phyloP scores from a whole-genome alignment of 2,329 filamentous ascomycete genomes.

The Grosmannia serpens region DNA sequence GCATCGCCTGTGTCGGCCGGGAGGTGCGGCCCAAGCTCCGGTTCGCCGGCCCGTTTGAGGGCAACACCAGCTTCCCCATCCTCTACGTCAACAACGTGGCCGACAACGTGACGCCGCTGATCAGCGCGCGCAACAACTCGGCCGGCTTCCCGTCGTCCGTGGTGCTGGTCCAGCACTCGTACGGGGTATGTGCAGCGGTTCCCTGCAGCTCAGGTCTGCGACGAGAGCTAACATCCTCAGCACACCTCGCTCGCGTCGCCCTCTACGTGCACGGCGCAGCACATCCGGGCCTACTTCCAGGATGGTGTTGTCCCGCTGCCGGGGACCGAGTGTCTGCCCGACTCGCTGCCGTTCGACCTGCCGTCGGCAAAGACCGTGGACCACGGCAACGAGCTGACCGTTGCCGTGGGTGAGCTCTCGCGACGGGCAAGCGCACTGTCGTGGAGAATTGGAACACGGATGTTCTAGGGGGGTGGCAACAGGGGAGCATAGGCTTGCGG shows the following conservation, averaged over 20 bases:
- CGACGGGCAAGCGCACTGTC: not conserved
- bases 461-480: not conserved
- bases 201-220: not conserved
- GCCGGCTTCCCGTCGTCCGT: conserved; percentile 22
- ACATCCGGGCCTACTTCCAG: conserved; percentile 33
- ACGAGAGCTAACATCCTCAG: conserved; percentile 11
- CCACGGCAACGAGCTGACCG: not conserved
- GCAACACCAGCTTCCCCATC: conserved; percentile 27
- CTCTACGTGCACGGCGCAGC: conserved; percentile 30
- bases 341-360: conserved; percentile 9
- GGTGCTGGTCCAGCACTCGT: conserved; percentile 37
- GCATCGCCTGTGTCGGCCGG: conserved; percentile 28
- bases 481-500: too few species aligned
- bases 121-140: conserved; percentile 20
- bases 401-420: conserved; percentile 1
- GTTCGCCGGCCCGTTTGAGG: conserved; percentile 20
- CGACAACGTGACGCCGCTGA: conserved; percentile 34
- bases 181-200: conserved; percentile 26
- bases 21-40: conserved; percentile 25
- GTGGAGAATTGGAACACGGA: not conserved
- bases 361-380: not conserved
- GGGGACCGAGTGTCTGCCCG: conserved; percentile 7
- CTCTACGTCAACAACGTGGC: conserved; percentile 30
- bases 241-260: conserved; percentile 30
- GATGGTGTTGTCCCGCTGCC: conserved; percentile 29